Evolutionary conservation across 2,329 filamentous ascomycete species (phyloP), one percentile per base, ranked within the genome.

Genomic region (Aquanectria penicillioides): DNA sequence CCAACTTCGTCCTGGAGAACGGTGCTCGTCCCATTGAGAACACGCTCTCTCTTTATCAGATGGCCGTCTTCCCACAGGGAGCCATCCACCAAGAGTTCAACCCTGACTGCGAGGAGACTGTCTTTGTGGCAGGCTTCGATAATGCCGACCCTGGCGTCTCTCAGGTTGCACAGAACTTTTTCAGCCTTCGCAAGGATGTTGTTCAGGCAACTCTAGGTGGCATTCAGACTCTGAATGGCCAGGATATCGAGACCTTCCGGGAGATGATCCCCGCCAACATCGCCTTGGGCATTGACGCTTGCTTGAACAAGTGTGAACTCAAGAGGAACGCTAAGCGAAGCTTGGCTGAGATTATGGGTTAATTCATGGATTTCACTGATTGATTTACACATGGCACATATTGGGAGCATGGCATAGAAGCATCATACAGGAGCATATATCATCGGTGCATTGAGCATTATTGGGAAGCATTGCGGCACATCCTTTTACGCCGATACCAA

Each of bases 71-170:
- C 68, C 81, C 81, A 2, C 75, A 81, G 62, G 83, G 82, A 5
- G 75, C 78, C 3, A 73, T 83, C 9, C 82, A 85, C 64, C 77
- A 78, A 2, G 79, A 84, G 61, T 83, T 80, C 69, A 85, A 85
- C 69, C 81, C 81, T 3, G 76, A 80, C 56, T 84, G 83, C 66
- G 73, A 76, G 34, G 73, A 77, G 15, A 74, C 81, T 17, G 75
- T 80, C 6, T 83, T 83, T 63, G 77, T 83, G 6, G 81, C 81
- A 6, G 76, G 74, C 4, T 83, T 83, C 68, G 77, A 77, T 52
- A 71, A 69, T 13, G 74, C 77, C 48, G 81, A 83, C 60, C 78
- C 80, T 3, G 81, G 81, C 28, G 75, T 79, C 4, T 74, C 77
- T 49, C 77, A 80, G 57, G 69, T 79, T 28, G 79, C 81, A 7